phyloP scores from a whole-genome alignment of 306 rosid genomes.

The Phaseolus lunatus region DNA sequence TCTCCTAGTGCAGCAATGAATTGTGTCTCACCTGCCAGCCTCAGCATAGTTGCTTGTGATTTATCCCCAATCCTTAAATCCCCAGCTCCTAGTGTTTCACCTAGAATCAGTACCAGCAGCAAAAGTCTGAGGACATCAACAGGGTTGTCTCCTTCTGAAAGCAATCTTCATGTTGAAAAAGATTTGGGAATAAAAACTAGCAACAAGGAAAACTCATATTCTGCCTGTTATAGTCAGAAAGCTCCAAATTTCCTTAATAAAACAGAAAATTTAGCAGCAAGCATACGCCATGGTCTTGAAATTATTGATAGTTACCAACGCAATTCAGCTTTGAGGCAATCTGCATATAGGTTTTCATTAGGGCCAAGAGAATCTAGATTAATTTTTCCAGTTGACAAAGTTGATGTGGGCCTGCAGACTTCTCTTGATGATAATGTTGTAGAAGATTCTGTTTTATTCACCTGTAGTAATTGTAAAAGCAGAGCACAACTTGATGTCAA shows the following conservation, averaged over 20 bases:
- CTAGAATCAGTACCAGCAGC: slow-evolving; percentile 81
- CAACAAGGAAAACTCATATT: slow-evolving; percentile 49
- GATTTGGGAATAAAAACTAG: slow-evolving; percentile 47
- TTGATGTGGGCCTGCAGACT: slow-evolving; percentile 85
- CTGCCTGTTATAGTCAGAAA: slow-evolving; percentile 55
- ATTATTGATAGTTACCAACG: slow-evolving; percentile 68
- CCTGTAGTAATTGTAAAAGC: slow-evolving; percentile 74
- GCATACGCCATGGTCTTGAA: slow-evolving; percentile 94
- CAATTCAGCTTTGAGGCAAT: slow-evolving; percentile 75
- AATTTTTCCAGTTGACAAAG: slow-evolving; percentile 59
- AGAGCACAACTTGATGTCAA: slow-evolving; percentile 61
- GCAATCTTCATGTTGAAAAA: slow-evolving; percentile 53
- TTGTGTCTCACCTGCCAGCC: slow-evolving; percentile 66
- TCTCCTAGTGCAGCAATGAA: slow-evolving; percentile 52
- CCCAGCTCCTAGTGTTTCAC: slow-evolving; percentile 90
- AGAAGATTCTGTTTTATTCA: slow-evolving; percentile 59
- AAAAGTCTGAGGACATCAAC: slow-evolving; percentile 88
- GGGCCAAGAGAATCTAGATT: slow-evolving; percentile 69
- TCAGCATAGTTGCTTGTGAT: slow-evolving; percentile 60
- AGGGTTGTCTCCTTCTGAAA: slow-evolving; percentile 79
- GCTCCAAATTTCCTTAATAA: slow-evolving; percentile 56
- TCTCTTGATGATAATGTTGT: slow-evolving; percentile 52
- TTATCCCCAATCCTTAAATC: slow-evolving; percentile 70
- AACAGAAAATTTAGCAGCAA: slow-evolving; percentile 85
- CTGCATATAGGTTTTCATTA: slow-evolving; percentile 77